These are phyloP conservation scores for Helicostylum pulchrum DNA, from an alignment of 192 early-diverging fungal genomes.

Conservation along the genomic window DNA sequence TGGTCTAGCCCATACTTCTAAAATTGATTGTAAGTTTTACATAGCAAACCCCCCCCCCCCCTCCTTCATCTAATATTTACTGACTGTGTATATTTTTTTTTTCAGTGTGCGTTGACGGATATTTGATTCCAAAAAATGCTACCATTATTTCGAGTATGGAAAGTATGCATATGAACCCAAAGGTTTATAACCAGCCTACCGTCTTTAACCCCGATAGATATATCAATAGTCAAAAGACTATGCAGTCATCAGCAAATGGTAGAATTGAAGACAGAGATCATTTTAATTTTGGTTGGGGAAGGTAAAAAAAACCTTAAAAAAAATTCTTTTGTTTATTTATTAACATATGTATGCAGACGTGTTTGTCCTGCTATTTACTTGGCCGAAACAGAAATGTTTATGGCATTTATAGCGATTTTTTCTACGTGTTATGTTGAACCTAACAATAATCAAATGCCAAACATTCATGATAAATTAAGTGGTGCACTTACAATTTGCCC, in stretches of 20 bases:
- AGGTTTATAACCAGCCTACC: constrained; percentile 37
- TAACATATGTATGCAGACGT: not conserved
- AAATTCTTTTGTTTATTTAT: too few relatives aligned
- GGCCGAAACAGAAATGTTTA: not conserved
- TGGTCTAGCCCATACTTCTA: constrained; percentile 1
- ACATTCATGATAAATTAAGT: too few relatives aligned
- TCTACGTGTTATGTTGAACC: not conserved
- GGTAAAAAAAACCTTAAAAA: not conserved
- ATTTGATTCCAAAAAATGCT: constrained; percentile 48
- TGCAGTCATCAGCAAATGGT: constrained; percentile 11
- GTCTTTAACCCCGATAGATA: constrained; percentile 47
- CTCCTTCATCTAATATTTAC: too few relatives aligned
- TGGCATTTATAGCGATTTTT: not conserved
- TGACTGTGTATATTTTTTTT: too few relatives aligned
- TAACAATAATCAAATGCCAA: too few relatives aligned
- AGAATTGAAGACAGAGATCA: constrained; percentile 15
- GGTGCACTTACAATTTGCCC: too few relatives aligned
- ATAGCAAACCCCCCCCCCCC: too few relatives aligned
- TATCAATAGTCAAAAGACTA: not conserved
- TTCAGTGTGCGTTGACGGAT: constrained; percentile 28
- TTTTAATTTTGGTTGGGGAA: constrained; percentile 22
- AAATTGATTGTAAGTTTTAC: constrained; percentile 5
- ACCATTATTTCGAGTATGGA: constrained; percentile 45
- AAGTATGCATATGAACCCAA: constrained; percentile 39
- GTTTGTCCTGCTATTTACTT: constrained; percentile 16